phyloP scores from a whole-genome alignment of 73 alveolate species.

The Uronychia binucleata region DNA sequence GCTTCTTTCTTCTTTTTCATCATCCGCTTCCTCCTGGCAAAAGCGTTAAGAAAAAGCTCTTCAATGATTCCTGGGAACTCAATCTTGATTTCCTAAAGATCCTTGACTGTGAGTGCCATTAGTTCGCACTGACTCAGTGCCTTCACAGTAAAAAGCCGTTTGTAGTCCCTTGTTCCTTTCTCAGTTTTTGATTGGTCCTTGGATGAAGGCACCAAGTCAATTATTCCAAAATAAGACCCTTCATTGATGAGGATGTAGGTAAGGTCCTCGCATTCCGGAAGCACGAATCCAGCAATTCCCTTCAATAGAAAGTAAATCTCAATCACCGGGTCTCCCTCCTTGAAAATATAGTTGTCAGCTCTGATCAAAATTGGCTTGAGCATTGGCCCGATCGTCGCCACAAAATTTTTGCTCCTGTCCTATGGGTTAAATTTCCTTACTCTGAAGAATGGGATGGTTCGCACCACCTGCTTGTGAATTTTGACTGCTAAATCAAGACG shows the following conservation, averaged over 20 bases:
- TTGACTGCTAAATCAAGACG: conserved; percentile 46
- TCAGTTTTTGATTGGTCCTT: not conserved
- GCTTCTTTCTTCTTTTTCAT: not conserved
- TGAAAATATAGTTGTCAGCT: conserved; percentile 61
- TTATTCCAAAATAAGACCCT: conserved; percentile 19
- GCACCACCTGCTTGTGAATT: conserved; percentile 42
- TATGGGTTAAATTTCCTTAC: conserved; percentile 43
- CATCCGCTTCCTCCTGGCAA: not conserved
- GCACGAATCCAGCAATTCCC: conserved; percentile 40
- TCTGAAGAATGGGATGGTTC: conserved; percentile 35
- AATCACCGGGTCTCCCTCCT: conserved; percentile 73
- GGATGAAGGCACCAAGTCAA: conserved; percentile 8
- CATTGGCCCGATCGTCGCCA: conserved; percentile 71
- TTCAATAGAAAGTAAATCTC: conserved; percentile 75
- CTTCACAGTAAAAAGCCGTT: not conserved
- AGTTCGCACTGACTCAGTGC: conserved; percentile 1
- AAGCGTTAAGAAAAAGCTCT: not conserved
- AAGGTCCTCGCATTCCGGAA: not conserved
- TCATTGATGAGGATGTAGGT: not conserved
- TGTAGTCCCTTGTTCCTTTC: not conserved
- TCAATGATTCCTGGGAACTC: not conserved
- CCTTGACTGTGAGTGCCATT: conserved; percentile 17
- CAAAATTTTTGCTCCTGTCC: conserved; percentile 58
- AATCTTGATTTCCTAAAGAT: conserved; percentile 9
- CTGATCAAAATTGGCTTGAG: conserved; percentile 65